These are phyloP conservation scores for Aspergillus sparsus DNA, from an alignment of 495 filamentous ascomycete species.

Conservation along the genomic window DNA sequence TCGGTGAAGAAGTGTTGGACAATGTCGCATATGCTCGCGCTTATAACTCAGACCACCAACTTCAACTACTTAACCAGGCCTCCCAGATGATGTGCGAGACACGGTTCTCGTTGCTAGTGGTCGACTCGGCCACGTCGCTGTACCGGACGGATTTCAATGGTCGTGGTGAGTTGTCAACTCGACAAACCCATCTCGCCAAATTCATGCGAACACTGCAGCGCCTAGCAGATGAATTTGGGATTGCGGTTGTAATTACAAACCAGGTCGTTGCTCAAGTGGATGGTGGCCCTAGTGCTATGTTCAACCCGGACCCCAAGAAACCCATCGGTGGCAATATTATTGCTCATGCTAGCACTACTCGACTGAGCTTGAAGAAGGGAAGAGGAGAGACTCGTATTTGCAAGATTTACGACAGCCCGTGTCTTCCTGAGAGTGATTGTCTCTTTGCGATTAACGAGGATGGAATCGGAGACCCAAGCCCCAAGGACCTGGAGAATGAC, in stretches of 20 bases:
- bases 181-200: constrained; percentile 93
- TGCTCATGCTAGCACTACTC: constrained; percentile 91
- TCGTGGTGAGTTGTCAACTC: constrained; percentile 84
- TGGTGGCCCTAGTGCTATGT: constrained; percentile 93
- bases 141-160: constrained; percentile 96
- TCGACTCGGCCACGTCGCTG: constrained; percentile 91
- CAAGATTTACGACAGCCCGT: constrained; percentile 98
- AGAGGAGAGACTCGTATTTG: constrained; percentile 93
- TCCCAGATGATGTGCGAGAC: constrained; percentile 99
- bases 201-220: constrained; percentile 94
- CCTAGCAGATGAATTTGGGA: constrained; percentile 95
- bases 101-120: constrained; percentile 90
- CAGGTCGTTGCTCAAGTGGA: constrained; percentile 98
- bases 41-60: constrained; percentile 97
- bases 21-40: constrained; percentile 97
- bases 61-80: constrained; percentile 91
- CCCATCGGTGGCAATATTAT: constrained; percentile 99
- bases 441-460: constrained; percentile 96
- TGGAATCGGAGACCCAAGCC: constrained; percentile 92
- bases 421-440: constrained; percentile 93
- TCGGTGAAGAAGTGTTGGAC: constrained; percentile 95
- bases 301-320: constrained; percentile 98
- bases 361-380: constrained; percentile 91
- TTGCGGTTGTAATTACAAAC: constrained; percentile 98
- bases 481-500: constrained; percentile 91